These are phyloP conservation scores for Coemansia reversa DNA, from an alignment of 192 early-diverging fungal genomes.

Conservation along the genomic window DNA sequence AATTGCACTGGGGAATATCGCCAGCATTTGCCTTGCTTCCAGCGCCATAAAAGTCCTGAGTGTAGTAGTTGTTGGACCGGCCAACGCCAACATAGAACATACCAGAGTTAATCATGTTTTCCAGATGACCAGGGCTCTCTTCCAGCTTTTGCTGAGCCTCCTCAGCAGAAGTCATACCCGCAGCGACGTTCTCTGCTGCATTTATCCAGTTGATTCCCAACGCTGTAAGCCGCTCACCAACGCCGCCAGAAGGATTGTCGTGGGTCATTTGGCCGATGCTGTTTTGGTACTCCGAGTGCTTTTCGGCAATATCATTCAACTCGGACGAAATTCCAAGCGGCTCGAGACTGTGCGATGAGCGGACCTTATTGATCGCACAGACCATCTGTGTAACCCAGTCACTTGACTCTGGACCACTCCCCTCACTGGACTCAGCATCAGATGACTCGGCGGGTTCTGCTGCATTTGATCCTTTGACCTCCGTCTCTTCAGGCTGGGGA, in stretches of 20 bases:
- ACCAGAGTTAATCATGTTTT: conserved; percentile 52
- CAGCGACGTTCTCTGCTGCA: conserved; percentile 57
- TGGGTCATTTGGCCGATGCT: conserved; percentile 53
- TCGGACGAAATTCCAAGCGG: conserved; percentile 34
- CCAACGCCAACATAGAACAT: conserved; percentile 53
- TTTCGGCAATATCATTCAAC: conserved; percentile 33
- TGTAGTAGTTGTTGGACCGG: conserved; percentile 46
- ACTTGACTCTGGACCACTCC: conserved; percentile 8
- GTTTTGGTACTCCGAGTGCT: conserved; percentile 52
- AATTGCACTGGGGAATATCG: conserved; percentile 46
- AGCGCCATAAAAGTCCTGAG: conserved; percentile 51
- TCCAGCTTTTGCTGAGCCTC: conserved; percentile 48
- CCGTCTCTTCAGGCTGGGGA: not conserved
- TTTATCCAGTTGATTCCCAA: conserved; percentile 26
- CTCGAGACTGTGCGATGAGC: conserved; percentile 22
- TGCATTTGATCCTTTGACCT: not conserved
- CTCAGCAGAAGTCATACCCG: conserved; percentile 30
- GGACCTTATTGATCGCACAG: conserved; percentile 45
- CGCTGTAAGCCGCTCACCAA: conserved; percentile 36
- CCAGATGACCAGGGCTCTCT: conserved; percentile 53
- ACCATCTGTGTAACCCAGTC: conserved; percentile 46
- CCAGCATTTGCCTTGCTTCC: conserved; percentile 15
- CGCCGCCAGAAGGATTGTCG: conserved; percentile 32
- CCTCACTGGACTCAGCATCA: not conserved
- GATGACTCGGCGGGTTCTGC: conserved; percentile 4